These are phyloP conservation scores for Xanthoconium stramineum DNA, from an alignment of 768 basidiomycete genomes.

Conservation along the genomic window DNA sequence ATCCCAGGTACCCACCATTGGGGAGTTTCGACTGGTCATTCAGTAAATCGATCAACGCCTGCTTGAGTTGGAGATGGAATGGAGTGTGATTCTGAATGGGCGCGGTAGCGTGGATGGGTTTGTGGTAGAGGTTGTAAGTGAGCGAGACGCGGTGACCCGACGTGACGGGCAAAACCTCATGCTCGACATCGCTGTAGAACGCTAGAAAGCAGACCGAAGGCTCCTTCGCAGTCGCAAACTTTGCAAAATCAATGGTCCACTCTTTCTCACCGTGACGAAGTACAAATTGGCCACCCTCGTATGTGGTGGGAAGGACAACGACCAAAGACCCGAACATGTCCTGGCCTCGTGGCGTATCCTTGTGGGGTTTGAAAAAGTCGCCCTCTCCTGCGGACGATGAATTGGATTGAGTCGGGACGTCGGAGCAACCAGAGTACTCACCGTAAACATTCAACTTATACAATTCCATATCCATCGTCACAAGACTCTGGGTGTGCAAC, in stretches of 20 bases:
- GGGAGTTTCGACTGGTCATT: conserved; percentile 2
- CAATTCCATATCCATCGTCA: conserved; percentile 25
- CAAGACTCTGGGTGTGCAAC: background rate
- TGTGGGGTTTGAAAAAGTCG: conserved; percentile 9
- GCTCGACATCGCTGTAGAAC: conserved; percentile 43
- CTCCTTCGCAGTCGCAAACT: background rate
- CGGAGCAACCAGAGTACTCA: conserved; percentile 3
- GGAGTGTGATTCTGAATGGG: background rate
- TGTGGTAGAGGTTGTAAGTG: conserved; percentile 38
- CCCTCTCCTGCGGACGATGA: background rate
- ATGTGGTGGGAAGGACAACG: conserved; percentile 42
- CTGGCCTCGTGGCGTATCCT: conserved; percentile 34
- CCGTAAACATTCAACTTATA: conserved; percentile 51
- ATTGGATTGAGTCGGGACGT: background rate
- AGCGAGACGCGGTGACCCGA: conserved; percentile 44
- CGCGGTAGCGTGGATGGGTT: background rate
- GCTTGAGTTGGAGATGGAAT: background rate
- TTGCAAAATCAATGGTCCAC: conserved; percentile 3
- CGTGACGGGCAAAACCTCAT: conserved; percentile 42
- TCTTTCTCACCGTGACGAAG: conserved; percentile 3
- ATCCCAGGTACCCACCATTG: conserved; percentile 12
- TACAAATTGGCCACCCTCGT: conserved; percentile 12
- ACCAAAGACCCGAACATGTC: conserved; percentile 53
- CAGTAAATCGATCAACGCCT: background rate
- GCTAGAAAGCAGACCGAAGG: conserved; percentile 36